Percentiles rank a stretch among this genome's conserved stretches.
phyloP scores from a whole-genome alignment of 2,329 filamentous ascomycete genomes.

The Myriosclerotinia scirpicola region DNA sequence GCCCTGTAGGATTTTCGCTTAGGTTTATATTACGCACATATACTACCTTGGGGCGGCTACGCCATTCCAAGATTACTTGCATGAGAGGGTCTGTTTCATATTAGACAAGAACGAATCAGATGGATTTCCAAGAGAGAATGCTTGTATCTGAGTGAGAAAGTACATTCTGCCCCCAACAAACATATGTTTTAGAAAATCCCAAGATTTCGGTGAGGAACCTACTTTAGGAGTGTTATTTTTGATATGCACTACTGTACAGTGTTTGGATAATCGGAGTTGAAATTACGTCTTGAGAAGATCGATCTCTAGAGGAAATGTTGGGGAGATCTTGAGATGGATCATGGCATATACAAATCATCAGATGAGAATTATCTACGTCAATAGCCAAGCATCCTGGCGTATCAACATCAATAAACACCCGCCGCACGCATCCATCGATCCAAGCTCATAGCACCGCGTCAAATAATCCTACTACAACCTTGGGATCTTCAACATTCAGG shows the following conservation, averaged over 20 bases:
- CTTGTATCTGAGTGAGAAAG: not conserved
- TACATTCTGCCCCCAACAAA: not conserved
- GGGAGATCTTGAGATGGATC: no score
- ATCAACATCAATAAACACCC: not conserved
- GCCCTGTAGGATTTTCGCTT: not conserved
- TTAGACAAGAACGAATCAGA: not conserved
- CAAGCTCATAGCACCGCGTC: not conserved
- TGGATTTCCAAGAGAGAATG: not conserved
- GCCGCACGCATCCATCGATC: not conserved
- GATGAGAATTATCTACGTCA: not conserved
- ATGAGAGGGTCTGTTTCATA: conserved; percentile 8
- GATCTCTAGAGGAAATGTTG: no score
- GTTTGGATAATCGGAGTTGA: no score
- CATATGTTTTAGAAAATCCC: not conserved
- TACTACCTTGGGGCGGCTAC: not conserved
- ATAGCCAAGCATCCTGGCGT: not conserved
- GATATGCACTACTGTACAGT: no score
- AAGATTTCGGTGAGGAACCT: not conserved
- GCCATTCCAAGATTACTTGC: no score
- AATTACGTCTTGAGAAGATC: no score
- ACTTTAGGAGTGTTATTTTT: not conserved
- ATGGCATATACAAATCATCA: not conserved
- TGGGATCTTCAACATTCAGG: not conserved
- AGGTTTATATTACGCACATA: not conserved
- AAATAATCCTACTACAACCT: not conserved